A percentile compares a stretch with the other conserved stretches of the same genome.
Evolutionary conservation across 2,329 filamentous ascomycete species (phyloP).

Genomic region (Cytospora paraplurivora): DNA sequence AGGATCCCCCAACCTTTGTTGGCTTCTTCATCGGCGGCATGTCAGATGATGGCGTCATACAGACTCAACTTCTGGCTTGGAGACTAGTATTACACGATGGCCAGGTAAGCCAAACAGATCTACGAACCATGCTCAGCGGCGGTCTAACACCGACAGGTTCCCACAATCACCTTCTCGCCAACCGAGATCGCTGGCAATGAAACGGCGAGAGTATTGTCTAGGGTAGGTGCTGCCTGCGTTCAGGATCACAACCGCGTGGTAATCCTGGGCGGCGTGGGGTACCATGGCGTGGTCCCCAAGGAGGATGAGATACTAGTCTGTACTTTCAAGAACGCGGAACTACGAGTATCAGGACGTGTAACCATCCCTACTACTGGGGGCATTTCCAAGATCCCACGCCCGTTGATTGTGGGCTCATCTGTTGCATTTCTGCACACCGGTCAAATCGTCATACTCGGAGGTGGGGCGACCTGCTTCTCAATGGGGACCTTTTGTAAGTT

Average conservation of each 20-base stretch:
- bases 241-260: constrained; percentile 35
- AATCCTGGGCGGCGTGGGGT: constrained; percentile 48
- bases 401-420: constrained; percentile 72
- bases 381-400: constrained; percentile 42
- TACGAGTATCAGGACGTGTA: constrained; percentile 28
- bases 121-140: constrained; percentile 11
- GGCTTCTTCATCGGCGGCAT: constrained; percentile 78
- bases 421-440: constrained; percentile 49
- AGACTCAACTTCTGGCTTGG: constrained; percentile 68
- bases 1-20: constrained; percentile 41
- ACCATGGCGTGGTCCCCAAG: constrained; percentile 44
- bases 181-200: not conserved
- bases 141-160: constrained; percentile 16
- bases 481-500: constrained; percentile 75
- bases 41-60: constrained; percentile 61
- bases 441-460: constrained; percentile 67
- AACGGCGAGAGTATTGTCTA: constrained; percentile 21
- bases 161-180: constrained; percentile 18
- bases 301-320: constrained; percentile 52
- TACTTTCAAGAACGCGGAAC: not conserved
- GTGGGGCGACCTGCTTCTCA: constrained; percentile 86
- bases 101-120: constrained; percentile 40
- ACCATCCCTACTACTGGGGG: constrained; percentile 4
- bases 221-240: constrained; percentile 48
- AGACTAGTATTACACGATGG: constrained; percentile 46